phyloP scores from a whole-genome alignment of 2,329 filamentous ascomycete species.

The Penicillium freii region DNA sequence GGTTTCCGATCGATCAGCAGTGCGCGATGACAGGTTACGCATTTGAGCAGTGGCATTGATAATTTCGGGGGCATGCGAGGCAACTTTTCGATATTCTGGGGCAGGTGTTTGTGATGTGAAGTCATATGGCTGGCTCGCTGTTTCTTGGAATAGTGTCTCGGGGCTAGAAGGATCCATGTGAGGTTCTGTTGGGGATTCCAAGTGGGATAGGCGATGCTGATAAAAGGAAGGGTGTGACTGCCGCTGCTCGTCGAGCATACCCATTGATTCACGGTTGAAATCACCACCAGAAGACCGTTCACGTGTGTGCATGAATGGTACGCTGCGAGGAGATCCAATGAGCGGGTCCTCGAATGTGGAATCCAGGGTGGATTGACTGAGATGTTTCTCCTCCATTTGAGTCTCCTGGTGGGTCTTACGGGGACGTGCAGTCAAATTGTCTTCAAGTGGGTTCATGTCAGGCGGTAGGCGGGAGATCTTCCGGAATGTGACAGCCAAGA shows the following conservation, averaged over 20 bases:
- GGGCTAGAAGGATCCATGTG: conserved; percentile 31
- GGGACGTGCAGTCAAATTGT: conserved; percentile 69
- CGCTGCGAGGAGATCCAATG: conserved; percentile 47
- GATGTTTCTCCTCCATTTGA: conserved; percentile 61
- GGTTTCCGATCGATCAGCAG: conserved; percentile 32
- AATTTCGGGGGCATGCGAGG: conserved; percentile 33
- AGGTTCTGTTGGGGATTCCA: conserved; percentile 25
- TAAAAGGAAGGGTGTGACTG: conserved; percentile 52
- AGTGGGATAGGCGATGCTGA: conserved; percentile 32
- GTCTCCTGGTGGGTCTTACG: conserved; percentile 72
- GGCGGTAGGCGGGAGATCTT: conserved; percentile 80
- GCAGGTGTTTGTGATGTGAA: conserved; percentile 28
- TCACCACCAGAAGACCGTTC: conserved; percentile 60
- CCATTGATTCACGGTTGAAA: conserved; percentile 53
- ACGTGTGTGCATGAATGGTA: conserved; percentile 81
- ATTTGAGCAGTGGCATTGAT: conserved; percentile 31
- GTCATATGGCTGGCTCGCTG: conserved; percentile 30
- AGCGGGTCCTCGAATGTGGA: conserved; percentile 44
- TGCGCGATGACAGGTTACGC: conserved; percentile 29
- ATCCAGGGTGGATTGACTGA: conserved; percentile 51
- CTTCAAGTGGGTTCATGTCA: conserved; percentile 92
- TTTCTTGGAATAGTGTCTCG: conserved; percentile 30
- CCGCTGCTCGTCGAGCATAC: conserved; percentile 44
- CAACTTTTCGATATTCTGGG: conserved; percentile 29
- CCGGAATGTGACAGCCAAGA: conserved; percentile 74